Percentiles rank a stretch among this genome's conserved stretches.
Conservation (phyloP, 2,329 filamentous ascomycete species). For the Aspergillus phoenicis region DNA sequence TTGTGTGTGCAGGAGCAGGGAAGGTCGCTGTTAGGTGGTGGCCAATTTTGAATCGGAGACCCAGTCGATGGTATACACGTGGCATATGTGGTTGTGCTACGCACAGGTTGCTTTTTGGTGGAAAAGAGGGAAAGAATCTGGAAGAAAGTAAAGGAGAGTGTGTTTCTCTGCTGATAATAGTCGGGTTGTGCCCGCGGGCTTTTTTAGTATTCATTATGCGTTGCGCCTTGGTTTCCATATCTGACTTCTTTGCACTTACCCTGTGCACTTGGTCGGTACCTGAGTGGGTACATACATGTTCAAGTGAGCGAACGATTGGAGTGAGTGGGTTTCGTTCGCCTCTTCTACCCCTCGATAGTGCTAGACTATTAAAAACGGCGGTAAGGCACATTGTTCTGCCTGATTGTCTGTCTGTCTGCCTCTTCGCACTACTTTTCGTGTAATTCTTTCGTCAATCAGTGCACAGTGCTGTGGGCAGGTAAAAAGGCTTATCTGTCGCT, state of each 20-base stretch:
- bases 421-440: background rate
- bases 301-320: background rate
- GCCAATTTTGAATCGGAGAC: background rate
- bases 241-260: background rate
- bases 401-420: background rate
- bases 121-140: background rate
- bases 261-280: background rate
- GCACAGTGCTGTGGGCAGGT: background rate
- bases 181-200: background rate
- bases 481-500: background rate
- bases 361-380: background rate
- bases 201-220: background rate
- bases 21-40: background rate
- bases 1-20: background rate
- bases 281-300: background rate
- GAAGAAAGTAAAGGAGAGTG: background rate
- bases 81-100: background rate
- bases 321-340: background rate
- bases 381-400: background rate
- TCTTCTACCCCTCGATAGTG: background rate
- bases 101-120: background rate
- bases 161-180: background rate
- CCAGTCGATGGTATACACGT: slow-evolving; percentile 1
- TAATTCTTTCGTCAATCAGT: background rate
- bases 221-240: background rate